These are phyloP conservation scores for Saturnispora kantuleensis DNA, from an alignment of 805 yeast genomes.

Conservation along the genomic window DNA sequence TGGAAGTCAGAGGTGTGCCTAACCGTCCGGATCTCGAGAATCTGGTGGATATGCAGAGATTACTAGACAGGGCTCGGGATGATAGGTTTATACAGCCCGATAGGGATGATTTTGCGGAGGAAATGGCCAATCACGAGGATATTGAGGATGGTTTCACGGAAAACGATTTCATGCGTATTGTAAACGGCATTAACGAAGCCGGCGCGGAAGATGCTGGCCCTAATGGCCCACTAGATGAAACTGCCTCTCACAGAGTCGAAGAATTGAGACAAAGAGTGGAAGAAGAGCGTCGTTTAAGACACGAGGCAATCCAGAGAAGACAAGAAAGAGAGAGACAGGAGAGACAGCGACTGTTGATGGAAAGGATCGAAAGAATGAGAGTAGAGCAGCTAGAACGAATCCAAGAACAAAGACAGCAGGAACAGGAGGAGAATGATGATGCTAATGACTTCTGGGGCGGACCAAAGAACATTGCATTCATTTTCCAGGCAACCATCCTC, in stretches of 20 bases:
- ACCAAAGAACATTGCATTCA: conserved; percentile 11
- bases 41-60: not conserved
- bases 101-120: too few species aligned
- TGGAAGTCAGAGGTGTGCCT: too few species aligned
- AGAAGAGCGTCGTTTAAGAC: not conserved
- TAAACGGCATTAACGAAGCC: too few species aligned
- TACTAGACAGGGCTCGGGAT: too few species aligned
- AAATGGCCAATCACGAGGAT: too few species aligned
- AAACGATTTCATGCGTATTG: too few species aligned
- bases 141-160: too few species aligned
- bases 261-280: not conserved
- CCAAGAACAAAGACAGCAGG: conserved; percentile 1
- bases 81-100: too few species aligned
- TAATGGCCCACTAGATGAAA: too few species aligned
- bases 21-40: not conserved
- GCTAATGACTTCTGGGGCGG: conserved; percentile 9
- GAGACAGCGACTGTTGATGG: conserved; percentile 3
- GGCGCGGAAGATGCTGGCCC: too few species aligned
- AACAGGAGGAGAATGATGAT: conserved; percentile 5
- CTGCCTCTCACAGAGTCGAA: too few species aligned
- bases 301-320: conserved; percentile 10
- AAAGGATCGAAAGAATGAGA: conserved; percentile 3
- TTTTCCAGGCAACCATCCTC: conserved; percentile 16
- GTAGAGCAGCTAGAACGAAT: not conserved
- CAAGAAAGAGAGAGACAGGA: conserved; percentile 16